phyloP scores from a whole-genome alignment of 257 asterid species.

The Ehretia macrophylla region DNA sequence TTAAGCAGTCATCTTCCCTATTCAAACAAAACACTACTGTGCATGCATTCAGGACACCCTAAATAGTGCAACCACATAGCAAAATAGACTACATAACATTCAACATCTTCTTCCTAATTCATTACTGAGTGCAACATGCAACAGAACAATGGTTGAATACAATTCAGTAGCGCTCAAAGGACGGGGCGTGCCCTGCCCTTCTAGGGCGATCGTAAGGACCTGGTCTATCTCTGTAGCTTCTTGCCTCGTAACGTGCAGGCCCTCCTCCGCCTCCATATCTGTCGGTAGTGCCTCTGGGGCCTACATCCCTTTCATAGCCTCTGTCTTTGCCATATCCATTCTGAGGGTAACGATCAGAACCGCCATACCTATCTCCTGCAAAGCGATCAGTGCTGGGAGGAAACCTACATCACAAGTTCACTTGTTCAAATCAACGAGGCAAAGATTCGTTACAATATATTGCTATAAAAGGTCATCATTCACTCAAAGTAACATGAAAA shows the following conservation, averaged over 20 bases:
- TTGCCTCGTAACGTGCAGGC: constrained; percentile 68
- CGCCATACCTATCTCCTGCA: constrained; percentile 35
- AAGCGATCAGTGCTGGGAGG: constrained; percentile 61
- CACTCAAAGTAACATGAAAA: too few relatives aligned
- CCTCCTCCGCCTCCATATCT: constrained; percentile 56
- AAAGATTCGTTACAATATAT: too few relatives aligned
- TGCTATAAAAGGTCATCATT: not conserved
- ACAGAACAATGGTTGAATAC: too few relatives aligned
- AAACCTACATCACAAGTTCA: constrained; percentile 64
- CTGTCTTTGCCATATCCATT: constrained; percentile 66
- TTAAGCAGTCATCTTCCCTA: too few relatives aligned
- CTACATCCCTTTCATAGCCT: constrained; percentile 56
- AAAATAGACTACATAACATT: too few relatives aligned
- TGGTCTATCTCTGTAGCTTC: constrained; percentile 60
- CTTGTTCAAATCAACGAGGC: too few relatives aligned
- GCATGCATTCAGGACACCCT: too few relatives aligned
- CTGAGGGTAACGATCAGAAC: constrained; percentile 60
- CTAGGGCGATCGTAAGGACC: constrained; percentile 84
- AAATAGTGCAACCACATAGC: too few relatives aligned
- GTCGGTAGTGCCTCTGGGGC: constrained; percentile 50
- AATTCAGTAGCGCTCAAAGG: constrained; percentile 61
- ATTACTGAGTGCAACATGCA: too few relatives aligned
- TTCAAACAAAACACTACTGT: too few relatives aligned
- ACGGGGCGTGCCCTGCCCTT: constrained; percentile 65
- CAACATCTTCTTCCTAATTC: too few relatives aligned